These are phyloP conservation scores for Candida oleophila DNA, from an alignment of 805 yeast genomes.

Conservation along the genomic window DNA sequence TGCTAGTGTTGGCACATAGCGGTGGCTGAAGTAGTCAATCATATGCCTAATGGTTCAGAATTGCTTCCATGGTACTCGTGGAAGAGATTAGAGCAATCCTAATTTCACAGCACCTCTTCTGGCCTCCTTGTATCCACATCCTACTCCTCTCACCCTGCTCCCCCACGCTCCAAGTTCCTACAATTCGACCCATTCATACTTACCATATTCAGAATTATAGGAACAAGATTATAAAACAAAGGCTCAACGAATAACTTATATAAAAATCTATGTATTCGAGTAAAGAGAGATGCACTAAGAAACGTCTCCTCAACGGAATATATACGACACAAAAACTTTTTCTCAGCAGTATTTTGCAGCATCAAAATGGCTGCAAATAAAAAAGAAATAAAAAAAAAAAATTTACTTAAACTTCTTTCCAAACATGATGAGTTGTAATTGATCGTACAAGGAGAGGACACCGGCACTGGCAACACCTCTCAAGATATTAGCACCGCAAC, in stretches of 20 bases:
- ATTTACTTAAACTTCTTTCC: slow-evolving; percentile 20
- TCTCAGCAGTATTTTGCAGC: no score
- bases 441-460: slow-evolving; percentile 27
- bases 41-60: no score
- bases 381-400: background rate
- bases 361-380: background rate
- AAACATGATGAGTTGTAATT: slow-evolving; percentile 23
- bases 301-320: background rate
- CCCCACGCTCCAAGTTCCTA: no score
- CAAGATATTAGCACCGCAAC: slow-evolving; percentile 29
- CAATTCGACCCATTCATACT: no score
- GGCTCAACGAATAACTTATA: background rate
- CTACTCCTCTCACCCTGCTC: no score
- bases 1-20: no score
- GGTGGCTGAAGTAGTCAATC: no score
- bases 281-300: background rate
- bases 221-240: background rate
- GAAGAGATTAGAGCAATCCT: no score
- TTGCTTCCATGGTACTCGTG: no score
- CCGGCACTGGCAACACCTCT: slow-evolving; percentile 29
- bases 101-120: no score
- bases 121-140: no score
- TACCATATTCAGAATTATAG: background rate
- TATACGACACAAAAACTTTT: background rate
- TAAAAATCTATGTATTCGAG: background rate